Evolutionary conservation across 179 eudicot genomes (phyloP).

Genomic region (Beta macrorhiza): DNA sequence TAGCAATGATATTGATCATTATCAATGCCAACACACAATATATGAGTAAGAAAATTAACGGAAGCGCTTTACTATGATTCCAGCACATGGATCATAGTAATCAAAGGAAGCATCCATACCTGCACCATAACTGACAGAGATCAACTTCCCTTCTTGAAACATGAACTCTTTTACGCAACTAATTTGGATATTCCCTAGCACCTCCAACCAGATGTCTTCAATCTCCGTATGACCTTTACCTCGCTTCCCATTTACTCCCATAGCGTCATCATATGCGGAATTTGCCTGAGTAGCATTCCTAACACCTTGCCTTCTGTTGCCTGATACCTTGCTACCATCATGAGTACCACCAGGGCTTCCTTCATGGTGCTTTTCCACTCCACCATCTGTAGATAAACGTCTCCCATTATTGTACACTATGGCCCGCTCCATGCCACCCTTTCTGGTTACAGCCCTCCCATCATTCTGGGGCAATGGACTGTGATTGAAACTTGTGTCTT

Average conservation of each 20-base stretch:
- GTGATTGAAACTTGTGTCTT: slow-evolving; percentile 55
- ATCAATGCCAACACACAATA: neutral
- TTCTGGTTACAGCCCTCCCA: slow-evolving; percentile 41
- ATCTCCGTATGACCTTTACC: slow-evolving; percentile 42
- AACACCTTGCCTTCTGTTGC: slow-evolving; percentile 37
- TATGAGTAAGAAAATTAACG: neutral
- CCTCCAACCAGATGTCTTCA: slow-evolving; percentile 84
- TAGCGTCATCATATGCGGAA: slow-evolving; percentile 32
- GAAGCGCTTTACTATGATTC: neutral
- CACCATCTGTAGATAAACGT: slow-evolving; percentile 34
- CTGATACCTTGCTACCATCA: slow-evolving; percentile 32
- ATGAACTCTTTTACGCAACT: slow-evolving; percentile 70
- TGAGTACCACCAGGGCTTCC: slow-evolving; percentile 40
- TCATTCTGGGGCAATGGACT: slow-evolving; percentile 48
- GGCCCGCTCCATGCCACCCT: slow-evolving; percentile 41
- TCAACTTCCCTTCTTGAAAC: slow-evolving; percentile 79
- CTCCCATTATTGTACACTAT: slow-evolving; percentile 39
- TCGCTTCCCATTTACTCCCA: slow-evolving; percentile 32
- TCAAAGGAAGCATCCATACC: slow-evolving; percentile 41
- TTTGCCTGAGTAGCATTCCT: slow-evolving; percentile 35
- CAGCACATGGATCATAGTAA: slow-evolving; percentile 8
- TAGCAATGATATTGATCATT: neutral
- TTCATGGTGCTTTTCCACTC: slow-evolving; percentile 33
- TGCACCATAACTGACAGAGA: slow-evolving; percentile 73
- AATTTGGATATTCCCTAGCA: slow-evolving; percentile 61